phyloP scores from a whole-genome alignment of 1,284 basidiomycete species.

The Ustilago xerochloae region DNA sequence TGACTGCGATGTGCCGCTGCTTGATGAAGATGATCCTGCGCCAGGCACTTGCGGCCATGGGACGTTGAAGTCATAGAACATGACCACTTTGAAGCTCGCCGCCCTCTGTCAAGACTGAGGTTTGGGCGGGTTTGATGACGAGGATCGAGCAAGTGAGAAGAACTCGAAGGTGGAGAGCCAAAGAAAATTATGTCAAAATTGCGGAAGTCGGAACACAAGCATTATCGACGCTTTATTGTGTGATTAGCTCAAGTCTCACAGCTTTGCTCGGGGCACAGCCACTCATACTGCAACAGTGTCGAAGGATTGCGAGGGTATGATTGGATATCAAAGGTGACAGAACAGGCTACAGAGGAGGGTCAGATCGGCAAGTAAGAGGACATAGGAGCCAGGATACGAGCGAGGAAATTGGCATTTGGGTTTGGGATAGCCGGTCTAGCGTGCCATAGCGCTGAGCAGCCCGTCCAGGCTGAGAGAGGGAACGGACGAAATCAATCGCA shows the following conservation, averaged over 20 bases:
- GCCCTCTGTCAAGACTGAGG: neutral
- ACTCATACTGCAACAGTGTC: neutral
- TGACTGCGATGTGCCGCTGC: neutral
- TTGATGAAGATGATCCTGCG: constrained; percentile 5
- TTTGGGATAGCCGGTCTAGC: too few species aligned
- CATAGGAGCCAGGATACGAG: neutral
- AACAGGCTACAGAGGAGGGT: too few species aligned
- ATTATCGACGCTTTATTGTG: neutral
- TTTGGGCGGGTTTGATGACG: neutral
- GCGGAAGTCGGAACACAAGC: constrained; percentile 16
- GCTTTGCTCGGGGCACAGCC: neutral
- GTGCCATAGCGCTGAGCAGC: too few species aligned
- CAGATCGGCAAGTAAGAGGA: too few species aligned
- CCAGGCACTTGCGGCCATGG: constrained; percentile 49
- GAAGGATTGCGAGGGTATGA: neutral
- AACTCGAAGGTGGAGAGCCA: neutral
- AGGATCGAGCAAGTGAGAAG: neutral
- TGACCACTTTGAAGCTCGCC: neutral
- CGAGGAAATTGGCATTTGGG: too few species aligned
- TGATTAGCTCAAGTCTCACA: neutral
- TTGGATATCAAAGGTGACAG: neutral
- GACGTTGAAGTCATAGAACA: constrained; percentile 63
- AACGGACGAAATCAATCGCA: too few species aligned
- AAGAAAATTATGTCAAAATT: constrained; percentile 1
- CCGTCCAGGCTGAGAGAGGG: too few species aligned